Percentiles rank a stretch among this genome's conserved stretches.
These are phyloP conservation scores for Hebeloma cylindrosporum DNA, from an alignment of 768 basidiomycete species.

Conservation along the genomic window DNA sequence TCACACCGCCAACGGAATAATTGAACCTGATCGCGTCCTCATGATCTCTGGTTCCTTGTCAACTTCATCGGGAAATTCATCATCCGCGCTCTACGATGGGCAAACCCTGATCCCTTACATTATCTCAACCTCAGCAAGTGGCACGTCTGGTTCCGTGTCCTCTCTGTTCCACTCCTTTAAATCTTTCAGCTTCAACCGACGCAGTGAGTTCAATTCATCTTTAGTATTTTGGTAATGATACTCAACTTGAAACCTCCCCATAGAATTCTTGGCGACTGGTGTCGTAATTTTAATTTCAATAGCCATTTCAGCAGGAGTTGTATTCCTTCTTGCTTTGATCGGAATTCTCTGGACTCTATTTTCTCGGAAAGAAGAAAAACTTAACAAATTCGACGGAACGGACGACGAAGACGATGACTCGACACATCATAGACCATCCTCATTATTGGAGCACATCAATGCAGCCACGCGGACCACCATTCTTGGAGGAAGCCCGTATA, in stretches of 20 bases:
- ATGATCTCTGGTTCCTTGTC: constrained; percentile 81
- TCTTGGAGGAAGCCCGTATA: constrained; percentile 50
- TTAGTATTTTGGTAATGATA: constrained; percentile 12
- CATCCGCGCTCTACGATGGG: constrained; percentile 88
- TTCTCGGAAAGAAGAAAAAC: constrained; percentile 74
- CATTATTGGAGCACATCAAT: constrained; percentile 87
- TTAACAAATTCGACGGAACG: constrained; percentile 58
- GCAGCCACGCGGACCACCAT: constrained; percentile 86
- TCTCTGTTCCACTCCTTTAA: constrained; percentile 83
- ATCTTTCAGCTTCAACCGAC: constrained; percentile 71
- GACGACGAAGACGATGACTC: constrained; percentile 79
- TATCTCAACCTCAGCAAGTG: constrained; percentile 61
- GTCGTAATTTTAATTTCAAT: constrained; percentile 97
- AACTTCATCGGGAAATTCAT: constrained; percentile 73
- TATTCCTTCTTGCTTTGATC: constrained; percentile 81
- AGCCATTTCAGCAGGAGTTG: constrained; percentile 92
- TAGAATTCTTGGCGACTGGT: constrained; percentile 87
- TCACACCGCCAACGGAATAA: constrained; percentile 67
- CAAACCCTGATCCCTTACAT: constrained; percentile 80
- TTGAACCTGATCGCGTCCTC: constrained; percentile 85
- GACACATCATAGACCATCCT: constrained; percentile 78
- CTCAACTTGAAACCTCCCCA: constrained; percentile 1
- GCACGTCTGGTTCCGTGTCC: constrained; percentile 67
- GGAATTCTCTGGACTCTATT: constrained; percentile 91
- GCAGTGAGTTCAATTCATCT: constrained; percentile 47